Percentiles rank a stretch among this genome's conserved stretches.
phyloP scores from a whole-genome alignment of 2,329 filamentous ascomycete species.

The Exophiala dermatitidis region DNA sequence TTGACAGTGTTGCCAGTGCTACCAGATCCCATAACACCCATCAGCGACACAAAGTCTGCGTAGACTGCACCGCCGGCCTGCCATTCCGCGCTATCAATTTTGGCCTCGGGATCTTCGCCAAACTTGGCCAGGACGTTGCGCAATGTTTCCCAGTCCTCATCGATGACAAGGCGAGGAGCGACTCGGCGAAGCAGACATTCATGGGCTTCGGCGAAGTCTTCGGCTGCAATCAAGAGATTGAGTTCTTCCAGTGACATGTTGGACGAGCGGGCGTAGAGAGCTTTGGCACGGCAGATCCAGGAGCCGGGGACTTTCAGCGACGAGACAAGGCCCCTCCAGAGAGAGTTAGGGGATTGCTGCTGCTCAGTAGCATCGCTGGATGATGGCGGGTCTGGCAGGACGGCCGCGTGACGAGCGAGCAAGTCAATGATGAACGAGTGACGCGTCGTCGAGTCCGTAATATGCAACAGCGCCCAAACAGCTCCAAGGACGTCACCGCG shows the following conservation, averaged over 20 bases:
- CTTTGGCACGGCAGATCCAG: constrained; percentile 86
- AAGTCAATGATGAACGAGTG: constrained; percentile 64
- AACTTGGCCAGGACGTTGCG: constrained; percentile 66
- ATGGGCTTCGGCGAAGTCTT: constrained; percentile 73
- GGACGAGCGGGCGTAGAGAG: constrained; percentile 68
- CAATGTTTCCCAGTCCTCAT: constrained; percentile 67
- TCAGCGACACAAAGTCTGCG: constrained; percentile 51
- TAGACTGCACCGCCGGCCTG: constrained; percentile 86
- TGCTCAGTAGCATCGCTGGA: background rate
- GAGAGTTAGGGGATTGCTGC: constrained; percentile 14
- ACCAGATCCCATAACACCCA: constrained; percentile 35
- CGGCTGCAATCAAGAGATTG: constrained; percentile 69
- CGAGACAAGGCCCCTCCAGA: constrained; percentile 54
- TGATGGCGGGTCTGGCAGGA: constrained; percentile 50
- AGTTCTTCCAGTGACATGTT: constrained; percentile 62
- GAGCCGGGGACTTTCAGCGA: constrained; percentile 63
- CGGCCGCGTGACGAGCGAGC: constrained; percentile 62
- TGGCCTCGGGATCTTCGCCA: constrained; percentile 42
- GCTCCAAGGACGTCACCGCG: constrained; percentile 63
- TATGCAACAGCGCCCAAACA: constrained; percentile 68
- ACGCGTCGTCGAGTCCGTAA: constrained; percentile 58
- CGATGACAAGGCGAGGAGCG: constrained; percentile 73
- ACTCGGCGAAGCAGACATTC: constrained; percentile 72
- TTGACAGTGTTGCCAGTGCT: constrained; percentile 33
- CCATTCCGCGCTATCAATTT: constrained; percentile 44